Base-by-base conservation (phyloP, 2,329 filamentous ascomycete genomes). In the Aaosphaeria arxii region DNA sequence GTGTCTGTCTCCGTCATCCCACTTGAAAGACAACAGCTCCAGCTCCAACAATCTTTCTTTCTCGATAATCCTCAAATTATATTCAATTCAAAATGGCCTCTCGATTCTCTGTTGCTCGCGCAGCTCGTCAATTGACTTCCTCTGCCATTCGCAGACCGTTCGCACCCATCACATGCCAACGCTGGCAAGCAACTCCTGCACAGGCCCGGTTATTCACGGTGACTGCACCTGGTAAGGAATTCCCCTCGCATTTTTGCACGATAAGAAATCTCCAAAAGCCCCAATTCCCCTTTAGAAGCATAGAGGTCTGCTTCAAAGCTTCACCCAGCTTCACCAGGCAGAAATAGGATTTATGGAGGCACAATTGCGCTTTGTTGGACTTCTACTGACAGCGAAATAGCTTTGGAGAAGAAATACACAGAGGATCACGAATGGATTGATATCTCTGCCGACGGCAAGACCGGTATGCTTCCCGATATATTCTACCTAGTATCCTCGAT, bases 401-500 rank as follows among this genome's bases (percentile, higher is more conserved):
- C 54, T 88, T 85, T 79, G 47, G 76, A 82, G 61, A 92, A 94
- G 76, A 89, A 86, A 71, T 99, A 95, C 80, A 96, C 94, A 57
- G 87, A 91, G 71, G 92, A 96, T 69, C 94, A 99, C 79, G 94
- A 99, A 78, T 99, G 94, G 94, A 85, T 99, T 70, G 91, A 96
- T 74, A 77, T 96, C 51, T 86, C 85, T 48, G 84, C 83, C 44
- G 88, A 95, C 74, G 85, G 87, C 70, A 92, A 88, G 73, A 87
- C 86, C 43, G 91, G 89, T 78, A 83, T 35, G 57, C 50, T 31
- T 28, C 7, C 43, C n/a, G 13, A 46, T 4, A 13, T 29, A 6
- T 44, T 35, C 33, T 38, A 24, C 45, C 36, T 36, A 13, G 41
- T 40, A 31, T 13, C 2, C 39, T 40, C 48, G 38, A 4, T 35